A percentile compares a stretch with the other conserved stretches of the same genome.
These are phyloP conservation scores for Lecanosticta acicola DNA, from an alignment of 2,329 filamentous ascomycete species.

Conservation along the genomic window DNA sequence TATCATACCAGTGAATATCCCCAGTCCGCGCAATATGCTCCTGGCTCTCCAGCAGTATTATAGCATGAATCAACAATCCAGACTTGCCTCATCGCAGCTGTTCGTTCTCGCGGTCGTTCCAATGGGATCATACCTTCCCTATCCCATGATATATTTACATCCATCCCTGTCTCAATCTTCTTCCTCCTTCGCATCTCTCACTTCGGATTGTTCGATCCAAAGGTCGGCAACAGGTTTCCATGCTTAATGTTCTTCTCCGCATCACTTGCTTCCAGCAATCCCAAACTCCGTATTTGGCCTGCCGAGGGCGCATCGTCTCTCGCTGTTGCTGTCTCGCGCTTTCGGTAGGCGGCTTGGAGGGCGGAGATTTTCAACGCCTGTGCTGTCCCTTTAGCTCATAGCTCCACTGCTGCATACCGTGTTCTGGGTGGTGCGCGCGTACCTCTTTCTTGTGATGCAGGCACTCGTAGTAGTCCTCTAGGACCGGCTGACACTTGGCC, in stretches of 20 bases:
- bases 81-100: not conserved
- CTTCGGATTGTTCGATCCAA: slow-evolving; percentile 22
- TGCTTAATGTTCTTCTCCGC: slow-evolving; percentile 58
- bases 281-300: slow-evolving; percentile 81
- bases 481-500: slow-evolving; percentile 74
- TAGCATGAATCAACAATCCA: too few relatives aligned
- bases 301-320: slow-evolving; percentile 76
- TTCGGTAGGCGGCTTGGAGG: slow-evolving; percentile 79
- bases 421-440: slow-evolving; percentile 24
- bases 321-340: slow-evolving; percentile 66
- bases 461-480: slow-evolving; percentile 99
- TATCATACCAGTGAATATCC: not conserved
- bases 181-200: slow-evolving; percentile 2
- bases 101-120: not conserved
- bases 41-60: too few relatives aligned
- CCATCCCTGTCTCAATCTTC: not conserved
- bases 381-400: not conserved
- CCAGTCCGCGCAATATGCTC: slow-evolving; percentile 3
- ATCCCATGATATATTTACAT: slow-evolving; percentile 7
- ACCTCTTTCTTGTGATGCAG: slow-evolving; percentile 99
- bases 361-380: slow-evolving; percentile 72
- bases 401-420: not conserved
- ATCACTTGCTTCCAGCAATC: slow-evolving; percentile 69
- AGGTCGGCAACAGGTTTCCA: slow-evolving; percentile 38
- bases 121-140: not conserved